These are phyloP conservation scores for Stephania cephalantha DNA, from an alignment of 164 flowering plant species.

Conservation along the genomic window DNA sequence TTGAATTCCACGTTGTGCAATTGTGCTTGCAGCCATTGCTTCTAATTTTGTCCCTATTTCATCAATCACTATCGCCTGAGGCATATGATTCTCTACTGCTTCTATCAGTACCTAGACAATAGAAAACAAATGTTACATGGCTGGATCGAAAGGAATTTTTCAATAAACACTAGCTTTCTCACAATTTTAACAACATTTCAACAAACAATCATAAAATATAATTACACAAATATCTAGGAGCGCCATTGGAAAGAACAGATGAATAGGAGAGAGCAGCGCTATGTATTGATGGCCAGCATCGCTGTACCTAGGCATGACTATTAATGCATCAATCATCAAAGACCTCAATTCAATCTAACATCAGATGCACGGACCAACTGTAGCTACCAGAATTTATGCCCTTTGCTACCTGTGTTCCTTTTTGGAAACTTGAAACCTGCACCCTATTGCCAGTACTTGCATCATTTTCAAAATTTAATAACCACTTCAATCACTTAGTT, in stretches of 20 bases:
- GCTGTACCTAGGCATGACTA: no score
- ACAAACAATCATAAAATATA: background rate
- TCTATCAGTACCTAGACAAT: conserved; percentile 70
- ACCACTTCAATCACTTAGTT: no score
- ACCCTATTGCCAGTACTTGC: no score
- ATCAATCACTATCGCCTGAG: conserved; percentile 95
- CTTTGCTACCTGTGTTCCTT: no score
- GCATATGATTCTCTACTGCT: conserved; percentile 99
- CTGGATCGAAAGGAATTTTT: background rate
- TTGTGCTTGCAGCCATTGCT: conserved; percentile 96
- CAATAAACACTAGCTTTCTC: background rate
- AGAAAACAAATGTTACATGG: background rate
- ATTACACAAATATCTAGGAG: background rate
- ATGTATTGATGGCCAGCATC: no score
- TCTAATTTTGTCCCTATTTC: conserved; percentile 97
- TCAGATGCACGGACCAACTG: no score
- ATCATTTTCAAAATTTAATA: no score
- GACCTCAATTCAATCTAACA: no score
- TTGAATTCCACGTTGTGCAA: conserved; percentile 96
- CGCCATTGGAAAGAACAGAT: background rate
- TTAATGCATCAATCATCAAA: no score
- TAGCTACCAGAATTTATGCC: no score
- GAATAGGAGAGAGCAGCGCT: background rate
- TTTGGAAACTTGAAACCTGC: no score
- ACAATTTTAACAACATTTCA: background rate